Percentiles rank a stretch among this genome's conserved stretches.
These are phyloP conservation scores for Bodo saltans DNA, from an alignment of 78 protist species.

Conservation along the genomic window DNA sequence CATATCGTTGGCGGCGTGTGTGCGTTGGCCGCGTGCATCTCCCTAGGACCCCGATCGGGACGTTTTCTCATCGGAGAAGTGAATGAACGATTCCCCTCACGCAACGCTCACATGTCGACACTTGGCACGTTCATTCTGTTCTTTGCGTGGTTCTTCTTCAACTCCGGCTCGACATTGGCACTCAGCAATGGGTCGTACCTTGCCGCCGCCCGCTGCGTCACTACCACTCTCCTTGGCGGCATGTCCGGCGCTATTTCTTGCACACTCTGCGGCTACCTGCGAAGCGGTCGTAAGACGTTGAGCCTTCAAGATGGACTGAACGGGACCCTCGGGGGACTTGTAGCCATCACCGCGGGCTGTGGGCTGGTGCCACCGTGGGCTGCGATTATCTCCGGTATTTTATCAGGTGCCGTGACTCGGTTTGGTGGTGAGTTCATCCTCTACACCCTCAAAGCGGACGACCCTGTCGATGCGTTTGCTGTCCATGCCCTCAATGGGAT, in stretches of 20 bases:
- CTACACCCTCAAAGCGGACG: slow-evolving; percentile 54
- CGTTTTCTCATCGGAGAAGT: not conserved
- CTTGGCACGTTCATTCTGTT: slow-evolving; percentile 55
- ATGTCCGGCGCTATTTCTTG: slow-evolving; percentile 51
- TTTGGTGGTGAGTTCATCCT: slow-evolving; percentile 31
- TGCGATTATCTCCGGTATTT: slow-evolving; percentile 59
- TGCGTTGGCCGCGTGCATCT: slow-evolving; percentile 21
- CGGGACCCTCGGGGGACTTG: slow-evolving; percentile 72
- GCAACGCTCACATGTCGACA: not conserved
- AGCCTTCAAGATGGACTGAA: slow-evolving; percentile 34
- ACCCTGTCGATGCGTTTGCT: slow-evolving; percentile 68
- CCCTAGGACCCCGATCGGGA: slow-evolving; percentile 38
- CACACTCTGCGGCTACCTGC: slow-evolving; percentile 15
- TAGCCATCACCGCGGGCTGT: slow-evolving; percentile 56
- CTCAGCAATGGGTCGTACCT: slow-evolving; percentile 21
- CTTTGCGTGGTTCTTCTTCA: slow-evolving; percentile 58
- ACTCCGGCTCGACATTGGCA: slow-evolving; percentile 42
- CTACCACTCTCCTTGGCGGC: slow-evolving; percentile 54
- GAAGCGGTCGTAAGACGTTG: slow-evolving; percentile 24
- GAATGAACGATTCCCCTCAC: not conserved
- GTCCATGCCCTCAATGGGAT: slow-evolving; percentile 70
- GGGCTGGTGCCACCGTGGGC: slow-evolving; percentile 66
- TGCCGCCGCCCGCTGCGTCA: slow-evolving; percentile 43
- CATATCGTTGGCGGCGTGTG: slow-evolving; percentile 58
- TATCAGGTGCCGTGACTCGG: slow-evolving; percentile 46